phyloP scores from a whole-genome alignment of 345 rosid genomes.

The Citrus inodora region DNA sequence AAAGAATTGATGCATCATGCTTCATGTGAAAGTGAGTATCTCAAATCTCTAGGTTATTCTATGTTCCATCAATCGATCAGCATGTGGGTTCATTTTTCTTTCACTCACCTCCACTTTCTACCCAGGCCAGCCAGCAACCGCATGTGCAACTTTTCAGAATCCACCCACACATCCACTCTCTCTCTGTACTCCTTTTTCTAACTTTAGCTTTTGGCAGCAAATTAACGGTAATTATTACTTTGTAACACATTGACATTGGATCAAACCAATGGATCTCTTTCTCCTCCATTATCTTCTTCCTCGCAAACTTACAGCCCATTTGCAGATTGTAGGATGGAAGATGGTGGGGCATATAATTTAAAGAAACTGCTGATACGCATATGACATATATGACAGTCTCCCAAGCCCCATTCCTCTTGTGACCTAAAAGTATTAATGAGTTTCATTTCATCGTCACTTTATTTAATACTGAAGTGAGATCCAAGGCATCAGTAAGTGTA shows the following conservation, averaged over 20 bases:
- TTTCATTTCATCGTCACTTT: not conserved
- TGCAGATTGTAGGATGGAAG: not conserved
- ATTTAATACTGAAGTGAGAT: not conserved
- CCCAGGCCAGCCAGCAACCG: not conserved
- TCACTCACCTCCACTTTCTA: not conserved
- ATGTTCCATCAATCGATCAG: constrained; percentile 5
- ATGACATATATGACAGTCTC: too few relatives aligned
- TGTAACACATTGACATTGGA: not conserved
- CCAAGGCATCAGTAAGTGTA: not conserved
- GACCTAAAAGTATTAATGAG: not conserved
- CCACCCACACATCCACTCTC: constrained; percentile 24
- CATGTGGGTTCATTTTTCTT: constrained; percentile 4
- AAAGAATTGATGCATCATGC: not conserved
- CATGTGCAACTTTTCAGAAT: constrained; percentile 57
- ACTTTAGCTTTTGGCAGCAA: constrained; percentile 25
- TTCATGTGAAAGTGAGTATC: not conserved
- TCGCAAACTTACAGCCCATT: not conserved
- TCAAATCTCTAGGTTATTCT: not conserved
- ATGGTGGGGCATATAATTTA: not conserved
- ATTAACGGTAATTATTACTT: not conserved
- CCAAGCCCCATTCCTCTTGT: not conserved
- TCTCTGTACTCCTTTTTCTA: not conserved
- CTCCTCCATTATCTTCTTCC: not conserved
- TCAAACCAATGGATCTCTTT: not conserved
- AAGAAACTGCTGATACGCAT: too few relatives aligned